Conservation (phyloP, 2,329 filamentous ascomycete genomes). For the Epichloe gansuensis region DNA sequence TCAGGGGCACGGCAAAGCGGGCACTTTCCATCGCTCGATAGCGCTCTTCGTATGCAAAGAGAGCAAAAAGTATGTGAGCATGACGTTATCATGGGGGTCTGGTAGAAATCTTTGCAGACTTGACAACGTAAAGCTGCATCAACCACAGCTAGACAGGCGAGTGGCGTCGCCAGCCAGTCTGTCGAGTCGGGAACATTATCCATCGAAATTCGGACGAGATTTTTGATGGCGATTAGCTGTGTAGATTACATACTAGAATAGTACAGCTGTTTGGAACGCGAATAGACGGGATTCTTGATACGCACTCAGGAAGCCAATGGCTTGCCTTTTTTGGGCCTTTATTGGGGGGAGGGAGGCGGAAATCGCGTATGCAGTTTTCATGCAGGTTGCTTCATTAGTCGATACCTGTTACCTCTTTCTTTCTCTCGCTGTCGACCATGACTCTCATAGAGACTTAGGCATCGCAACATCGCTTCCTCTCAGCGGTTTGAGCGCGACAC, state of each 20-base stretch:
- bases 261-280: background rate
- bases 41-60: conserved; percentile 76
- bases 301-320: background rate
- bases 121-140: conserved; percentile 86
- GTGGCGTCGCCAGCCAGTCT: conserved; percentile 64
- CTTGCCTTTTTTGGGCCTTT: background rate
- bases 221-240: background rate
- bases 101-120: conserved; percentile 96
- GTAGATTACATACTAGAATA: background rate
- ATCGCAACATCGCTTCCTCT: no score
- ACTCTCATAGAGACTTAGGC: background rate
- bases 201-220: conserved; percentile 16
- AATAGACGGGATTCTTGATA: background rate
- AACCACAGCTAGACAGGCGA: conserved; percentile 53
- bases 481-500: background rate
- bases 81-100: conserved; percentile 85
- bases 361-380: background rate
- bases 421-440: background rate
- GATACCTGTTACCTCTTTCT: background rate
- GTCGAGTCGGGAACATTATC: conserved; percentile 58
- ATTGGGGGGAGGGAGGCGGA: background rate
- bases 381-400: background rate
- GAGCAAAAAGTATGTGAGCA: conserved; percentile 97
- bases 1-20: conserved; percentile 68
- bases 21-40: conserved; percentile 75